Base-by-base conservation (phyloP, 345 rosid genomes). In the Fremontodendron californicum region DNA sequence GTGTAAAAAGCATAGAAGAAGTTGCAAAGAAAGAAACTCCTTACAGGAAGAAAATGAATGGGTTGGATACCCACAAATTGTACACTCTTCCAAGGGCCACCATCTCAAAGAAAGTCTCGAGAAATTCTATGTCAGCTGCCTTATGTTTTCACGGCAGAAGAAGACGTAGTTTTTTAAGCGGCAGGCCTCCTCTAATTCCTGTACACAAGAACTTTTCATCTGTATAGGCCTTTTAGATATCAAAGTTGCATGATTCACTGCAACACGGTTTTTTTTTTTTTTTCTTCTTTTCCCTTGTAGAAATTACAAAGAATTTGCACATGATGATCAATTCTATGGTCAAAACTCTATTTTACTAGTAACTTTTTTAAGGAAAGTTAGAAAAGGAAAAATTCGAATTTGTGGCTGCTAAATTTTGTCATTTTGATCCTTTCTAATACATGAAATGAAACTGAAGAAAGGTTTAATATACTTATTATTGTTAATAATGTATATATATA, bases 1-100 rank as follows among this genome's bases (percentile, higher is more conserved):
- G 89, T 6, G 88, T 75, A 67, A 80, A 71, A 80, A 84, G 82
- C 82, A 6, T 83, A 25, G 86, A 86, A 82, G 84, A 82, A 54
- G 78, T 64, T 16, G 81, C 69, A 37, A 78, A 82, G 74, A 82
- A 82, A 64, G 77, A 75, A 49, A 63, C 23, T 71, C 79, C 77
- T 33, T 64, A 23, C 35, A 82, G 72, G 75, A 74, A 9, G 68
- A 90, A 79, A 79, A 78, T 87, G 84, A 90, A 87, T 43, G 84
- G 79, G 18, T 74, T 86, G 62, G 91, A 89, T 55, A 55, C 63
- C 31, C 75, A 82, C 3, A 79, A 62, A 65, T 75, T 65, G 6
- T 75, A 80, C 2, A 69, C 84, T 19, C 86, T 83, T 42, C 88
- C 85, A 51, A 87, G 72, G 55, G 64, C 85, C 54, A 71, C 77